These are phyloP conservation scores for Knoxia roxburghii DNA, from an alignment of 257 asterid species.

Conservation along the genomic window DNA sequence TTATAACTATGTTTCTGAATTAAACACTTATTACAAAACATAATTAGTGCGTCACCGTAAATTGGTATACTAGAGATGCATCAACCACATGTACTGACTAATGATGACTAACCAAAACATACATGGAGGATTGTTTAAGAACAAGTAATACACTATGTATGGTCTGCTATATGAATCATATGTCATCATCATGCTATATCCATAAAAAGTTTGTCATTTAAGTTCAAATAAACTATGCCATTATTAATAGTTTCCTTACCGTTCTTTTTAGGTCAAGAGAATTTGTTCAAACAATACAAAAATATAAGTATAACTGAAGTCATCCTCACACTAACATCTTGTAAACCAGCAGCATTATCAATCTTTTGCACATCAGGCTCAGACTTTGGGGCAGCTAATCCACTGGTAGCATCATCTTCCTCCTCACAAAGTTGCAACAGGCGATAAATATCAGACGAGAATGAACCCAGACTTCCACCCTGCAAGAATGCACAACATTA, in stretches of 20 bases:
- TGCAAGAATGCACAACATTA: constrained; percentile 30
- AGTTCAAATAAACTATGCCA: no score
- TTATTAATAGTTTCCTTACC: no score
- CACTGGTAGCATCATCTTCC: constrained; percentile 98
- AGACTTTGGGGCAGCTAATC: constrained; percentile 74
- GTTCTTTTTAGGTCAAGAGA: background rate
- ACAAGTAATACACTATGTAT: no score
- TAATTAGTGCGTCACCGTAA: no score
- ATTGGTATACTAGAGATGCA: no score
- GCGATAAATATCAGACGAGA: constrained; percentile 72
- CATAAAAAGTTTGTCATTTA: no score
- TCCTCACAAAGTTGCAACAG: constrained; percentile 84
- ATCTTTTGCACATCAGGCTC: constrained; percentile 62
- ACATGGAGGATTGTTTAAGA: no score
- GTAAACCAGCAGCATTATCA: constrained; percentile 40
- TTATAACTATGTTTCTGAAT: background rate
- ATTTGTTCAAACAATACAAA: background rate
- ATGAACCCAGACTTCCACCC: constrained; percentile 78
- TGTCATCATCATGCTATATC: no score
- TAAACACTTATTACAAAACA: no score
- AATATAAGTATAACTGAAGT: background rate
- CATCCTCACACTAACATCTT: constrained; percentile 44
- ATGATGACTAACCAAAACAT: no score
- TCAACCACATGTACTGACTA: no score
- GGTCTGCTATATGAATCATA: no score